Base-by-base conservation (phyloP, 768 basidiomycete species). In the Lentinula sp. region DNA sequence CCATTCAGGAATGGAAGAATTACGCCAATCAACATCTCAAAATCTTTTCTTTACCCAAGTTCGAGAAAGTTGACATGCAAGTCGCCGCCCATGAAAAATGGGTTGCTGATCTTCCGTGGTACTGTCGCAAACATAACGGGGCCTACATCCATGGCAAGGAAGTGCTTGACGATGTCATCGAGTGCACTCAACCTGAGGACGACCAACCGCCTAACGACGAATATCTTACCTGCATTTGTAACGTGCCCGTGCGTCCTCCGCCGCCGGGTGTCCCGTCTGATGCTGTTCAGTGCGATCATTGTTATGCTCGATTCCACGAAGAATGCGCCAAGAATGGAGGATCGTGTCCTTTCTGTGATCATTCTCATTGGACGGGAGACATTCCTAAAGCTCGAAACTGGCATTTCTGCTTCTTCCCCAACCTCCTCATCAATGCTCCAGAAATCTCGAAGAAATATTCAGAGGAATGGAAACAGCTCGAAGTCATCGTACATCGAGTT, bases 231-330 rank as follows among this genome's bases (percentile, higher is more conserved):
- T 93, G 92, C 69, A 93, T 93, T 61, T 94, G 92, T 70, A 85
- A 79, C 40, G 70, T 73, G 10, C 84, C 92, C 8, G 91, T 94
- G 46, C 84, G 85, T 23, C 91, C 91, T 6, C 91, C 91, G n/a
- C 85, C 85, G 3, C 84, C 83, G 4, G 90, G 90, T 11, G 75
- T 78, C 21, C 77, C 81, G 32, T 92, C 92, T 0, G 91, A 93
- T 69, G 91, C 92, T 1, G 92, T 94, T 15, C 92, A 94, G 70
- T 94, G 91, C 69, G 91, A 94, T 68, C 91, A 93, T 66, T 94
- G 91, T 64, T 90, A 83, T 70, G 92, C 91, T 52, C 78, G 91
- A 53, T 94, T 94, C 74, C 91, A 94, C 63, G 91, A 90, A 4
- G 80, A 85, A 53, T 93, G 91, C 66, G 91, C 91, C 10, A 87